Conservation (phyloP, 2,329 filamentous ascomycete genomes). For the Mariannaea elegans region DNA sequence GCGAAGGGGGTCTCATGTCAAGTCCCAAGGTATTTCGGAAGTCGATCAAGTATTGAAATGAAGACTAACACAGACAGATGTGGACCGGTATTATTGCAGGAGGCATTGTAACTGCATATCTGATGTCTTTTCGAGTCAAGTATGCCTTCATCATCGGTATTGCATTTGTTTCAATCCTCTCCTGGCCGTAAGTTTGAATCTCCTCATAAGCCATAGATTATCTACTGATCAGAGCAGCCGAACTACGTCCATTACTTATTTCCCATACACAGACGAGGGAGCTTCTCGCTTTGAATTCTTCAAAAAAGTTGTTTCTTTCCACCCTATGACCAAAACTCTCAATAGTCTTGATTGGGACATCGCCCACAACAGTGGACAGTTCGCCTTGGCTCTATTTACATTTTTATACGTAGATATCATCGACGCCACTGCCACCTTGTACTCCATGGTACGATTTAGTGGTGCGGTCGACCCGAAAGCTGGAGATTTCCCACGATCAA, state of each 20-base stretch:
- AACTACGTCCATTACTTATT: constrained; percentile 74
- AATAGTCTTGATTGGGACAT: constrained; percentile 76
- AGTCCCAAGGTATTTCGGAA: constrained; percentile 24
- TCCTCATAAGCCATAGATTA: rapidly evolving
- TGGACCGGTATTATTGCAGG: constrained; percentile 86
- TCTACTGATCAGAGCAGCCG: constrained; percentile 16
- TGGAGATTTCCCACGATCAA: constrained; percentile 81
- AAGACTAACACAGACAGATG: constrained; percentile 47
- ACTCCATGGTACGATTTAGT: constrained; percentile 77
- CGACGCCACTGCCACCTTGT: constrained; percentile 75
- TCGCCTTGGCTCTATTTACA: constrained; percentile 77
- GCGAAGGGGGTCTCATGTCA: constrained; percentile 30
- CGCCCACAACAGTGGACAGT: constrained; percentile 70
- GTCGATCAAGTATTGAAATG: rapidly evolving
- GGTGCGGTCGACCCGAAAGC: constrained; percentile 67
- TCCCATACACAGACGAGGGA: constrained; percentile 73
- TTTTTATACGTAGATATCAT: constrained; percentile 80
- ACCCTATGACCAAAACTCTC: constrained; percentile 72
- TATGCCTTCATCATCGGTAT: constrained; percentile 84
- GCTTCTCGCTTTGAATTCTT: constrained; percentile 79
- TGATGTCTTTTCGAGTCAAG: constrained; percentile 84
- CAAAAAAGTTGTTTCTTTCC: constrained; percentile 81
- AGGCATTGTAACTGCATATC: constrained; percentile 75
- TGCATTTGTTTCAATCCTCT: constrained; percentile 80
- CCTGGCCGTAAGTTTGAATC: constrained; percentile 71